Conservation (phyloP, 768 basidiomycete genomes). For the Cystofilobasidium macerans region DNA sequence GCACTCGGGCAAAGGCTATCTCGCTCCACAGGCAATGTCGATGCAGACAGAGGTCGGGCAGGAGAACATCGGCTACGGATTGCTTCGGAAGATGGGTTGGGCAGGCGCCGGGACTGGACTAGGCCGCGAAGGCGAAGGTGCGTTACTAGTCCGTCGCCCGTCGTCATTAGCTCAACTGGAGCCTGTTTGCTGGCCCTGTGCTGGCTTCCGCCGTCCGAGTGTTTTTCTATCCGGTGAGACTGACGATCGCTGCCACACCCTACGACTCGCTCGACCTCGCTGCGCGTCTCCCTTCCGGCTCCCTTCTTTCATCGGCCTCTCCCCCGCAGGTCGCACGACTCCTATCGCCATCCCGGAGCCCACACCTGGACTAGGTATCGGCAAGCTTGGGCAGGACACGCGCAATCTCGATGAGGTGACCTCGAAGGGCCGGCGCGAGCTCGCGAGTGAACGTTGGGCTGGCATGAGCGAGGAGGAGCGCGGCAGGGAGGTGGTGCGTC, state of each 20-base stretch:
- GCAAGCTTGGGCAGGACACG: slow-evolving; percentile 16
- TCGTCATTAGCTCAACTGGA: too few species aligned
- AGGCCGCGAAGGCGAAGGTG: slow-evolving; percentile 66
- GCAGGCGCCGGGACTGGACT: slow-evolving; percentile 68
- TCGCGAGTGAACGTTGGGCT: slow-evolving; percentile 17
- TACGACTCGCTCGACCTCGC: too few species aligned
- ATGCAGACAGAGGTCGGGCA: slow-evolving; percentile 53
- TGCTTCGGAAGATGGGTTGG: slow-evolving; percentile 98
- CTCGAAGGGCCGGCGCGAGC: slow-evolving; percentile 8
- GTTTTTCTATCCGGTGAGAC: neutral
- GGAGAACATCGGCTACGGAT: slow-evolving; percentile 86
- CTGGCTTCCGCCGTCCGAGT: neutral
- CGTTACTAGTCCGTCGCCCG: neutral
- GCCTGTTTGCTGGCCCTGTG: too few species aligned
- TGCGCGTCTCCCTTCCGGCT: neutral
- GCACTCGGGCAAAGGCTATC: neutral
- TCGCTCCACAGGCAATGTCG: neutral
- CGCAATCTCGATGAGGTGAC: slow-evolving; percentile 11
- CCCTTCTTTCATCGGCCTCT: neutral
- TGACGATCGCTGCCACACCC: too few species aligned
- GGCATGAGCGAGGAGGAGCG: slow-evolving; percentile 4
- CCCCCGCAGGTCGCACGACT: slow-evolving; percentile 14
- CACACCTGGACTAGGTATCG: slow-evolving; percentile 16
- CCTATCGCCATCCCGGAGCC: slow-evolving; percentile 14
- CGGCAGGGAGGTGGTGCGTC: neutral